These are phyloP conservation scores for Gonapodya prolifera DNA, from an alignment of 192 early-diverging fungal genomes.

Conservation along the genomic window DNA sequence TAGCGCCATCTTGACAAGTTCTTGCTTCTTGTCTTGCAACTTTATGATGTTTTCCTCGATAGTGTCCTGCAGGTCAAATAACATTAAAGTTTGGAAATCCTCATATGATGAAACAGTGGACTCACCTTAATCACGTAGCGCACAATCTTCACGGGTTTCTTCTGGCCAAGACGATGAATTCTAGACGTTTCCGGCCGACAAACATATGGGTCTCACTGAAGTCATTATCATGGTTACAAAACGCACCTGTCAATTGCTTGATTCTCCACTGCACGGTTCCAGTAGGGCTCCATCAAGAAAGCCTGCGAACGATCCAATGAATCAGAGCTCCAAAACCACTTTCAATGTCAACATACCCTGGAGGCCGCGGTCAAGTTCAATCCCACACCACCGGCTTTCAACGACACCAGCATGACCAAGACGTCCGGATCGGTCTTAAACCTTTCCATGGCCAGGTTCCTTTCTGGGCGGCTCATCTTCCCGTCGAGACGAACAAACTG, in stretches of 20 bases:
- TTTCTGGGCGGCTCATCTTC: conserved; percentile 40
- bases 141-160: conserved; percentile 43
- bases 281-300: conserved; percentile 43
- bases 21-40: conserved; percentile 62
- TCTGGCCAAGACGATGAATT: conserved; percentile 68
- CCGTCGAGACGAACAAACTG: conserved; percentile 68
- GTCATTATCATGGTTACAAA: no score
- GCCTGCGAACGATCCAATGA: neutral
- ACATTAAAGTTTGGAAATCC: neutral
- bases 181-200: no score
- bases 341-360: conserved; percentile 41
- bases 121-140: conserved; percentile 40
- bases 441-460: conserved; percentile 43
- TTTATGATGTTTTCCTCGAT: conserved; percentile 79
- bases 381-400: conserved; percentile 57
- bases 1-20: neutral
- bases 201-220: no score
- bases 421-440: conserved; percentile 49
- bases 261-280: conserved; percentile 63
- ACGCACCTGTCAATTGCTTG: conserved; percentile 61
- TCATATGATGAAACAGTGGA: neutral
- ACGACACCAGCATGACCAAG: conserved; percentile 49
- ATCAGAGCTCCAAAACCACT: conserved; percentile 51
- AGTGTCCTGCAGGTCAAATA: conserved; percentile 27
- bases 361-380: conserved; percentile 65